These are phyloP conservation scores for Lactarius hatsudake DNA, from an alignment of 768 basidiomycete genomes.

Conservation along the genomic window DNA sequence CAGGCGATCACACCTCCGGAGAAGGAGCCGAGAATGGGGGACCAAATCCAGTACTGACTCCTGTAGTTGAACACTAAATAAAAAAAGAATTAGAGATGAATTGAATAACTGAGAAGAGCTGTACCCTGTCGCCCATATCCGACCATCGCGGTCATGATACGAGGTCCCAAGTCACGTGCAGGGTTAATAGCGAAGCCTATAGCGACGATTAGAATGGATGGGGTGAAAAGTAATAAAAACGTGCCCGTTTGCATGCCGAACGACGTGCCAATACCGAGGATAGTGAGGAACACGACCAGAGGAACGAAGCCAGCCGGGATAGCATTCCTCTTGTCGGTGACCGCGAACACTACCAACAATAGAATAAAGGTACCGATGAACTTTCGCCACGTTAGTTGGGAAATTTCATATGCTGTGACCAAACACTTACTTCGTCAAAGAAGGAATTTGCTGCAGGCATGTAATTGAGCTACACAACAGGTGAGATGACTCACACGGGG, in stretches of 20 bases:
- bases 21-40: constrained; percentile 57
- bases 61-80: constrained; percentile 40
- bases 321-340: constrained; percentile 51
- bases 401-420: not conserved
- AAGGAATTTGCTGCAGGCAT: constrained; percentile 45
- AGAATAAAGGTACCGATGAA: constrained; percentile 57
- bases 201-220: not conserved
- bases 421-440: constrained; percentile 42
- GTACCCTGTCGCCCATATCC: constrained; percentile 58
- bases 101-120: not conserved
- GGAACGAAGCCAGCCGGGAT: constrained; percentile 52
- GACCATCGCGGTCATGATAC: constrained; percentile 65
- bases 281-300: constrained; percentile 50
- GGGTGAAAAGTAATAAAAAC: not conserved
- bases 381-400: constrained; percentile 32
- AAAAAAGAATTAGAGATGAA: not conserved
- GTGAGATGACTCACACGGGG: constrained; percentile 10
- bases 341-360: constrained; percentile 50
- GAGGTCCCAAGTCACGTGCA: constrained; percentile 69
- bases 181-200: constrained; percentile 63
- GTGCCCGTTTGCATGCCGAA: constrained; percentile 59
- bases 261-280: constrained; percentile 56
- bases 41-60: constrained; percentile 76
- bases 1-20: constrained; percentile 54
- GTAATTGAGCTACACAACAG: constrained; percentile 36